phyloP scores from a whole-genome alignment of 192 early-diverging fungal genomes.

The Paraglomus occultum region DNA sequence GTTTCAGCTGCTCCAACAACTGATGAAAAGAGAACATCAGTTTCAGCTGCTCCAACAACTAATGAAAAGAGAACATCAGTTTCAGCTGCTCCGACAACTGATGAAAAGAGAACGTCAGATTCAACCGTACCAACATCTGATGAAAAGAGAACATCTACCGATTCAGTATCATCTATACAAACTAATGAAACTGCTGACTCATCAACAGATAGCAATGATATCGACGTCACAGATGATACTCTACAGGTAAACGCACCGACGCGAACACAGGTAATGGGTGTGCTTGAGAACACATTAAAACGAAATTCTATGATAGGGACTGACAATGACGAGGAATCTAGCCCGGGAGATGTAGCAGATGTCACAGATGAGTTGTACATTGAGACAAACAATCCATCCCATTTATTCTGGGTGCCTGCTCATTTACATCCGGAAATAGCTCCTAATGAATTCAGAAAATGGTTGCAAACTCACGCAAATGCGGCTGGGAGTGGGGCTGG shows the following conservation, averaged over 20 bases:
- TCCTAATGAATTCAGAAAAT: conserved; percentile 45
- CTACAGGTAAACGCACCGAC: background rate
- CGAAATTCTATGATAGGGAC: conserved; percentile 19
- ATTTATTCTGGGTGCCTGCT: conserved; percentile 47
- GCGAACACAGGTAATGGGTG: background rate
- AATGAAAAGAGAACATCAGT: background rate
- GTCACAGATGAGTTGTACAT: conserved; percentile 38
- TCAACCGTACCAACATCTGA: background rate
- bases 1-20: background rate
- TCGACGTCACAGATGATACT: background rate
- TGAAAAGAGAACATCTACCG: background rate
- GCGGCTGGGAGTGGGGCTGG: conserved; percentile 28
- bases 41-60: background rate
- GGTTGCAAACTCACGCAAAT: conserved; percentile 41
- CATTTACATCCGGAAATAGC: conserved; percentile 49
- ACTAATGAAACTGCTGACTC: background rate
- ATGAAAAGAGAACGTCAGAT: background rate
- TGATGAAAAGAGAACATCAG: background rate
- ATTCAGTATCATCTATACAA: background rate
- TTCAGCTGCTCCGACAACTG: background rate
- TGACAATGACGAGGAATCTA: background rate
- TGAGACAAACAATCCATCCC: conserved; percentile 42
- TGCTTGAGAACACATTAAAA: conserved; percentile 16
- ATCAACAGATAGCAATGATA: background rate
- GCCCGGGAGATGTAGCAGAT: background rate